phyloP scores from a whole-genome alignment of 345 rosid species.

The Hypericum perforatum region DNA sequence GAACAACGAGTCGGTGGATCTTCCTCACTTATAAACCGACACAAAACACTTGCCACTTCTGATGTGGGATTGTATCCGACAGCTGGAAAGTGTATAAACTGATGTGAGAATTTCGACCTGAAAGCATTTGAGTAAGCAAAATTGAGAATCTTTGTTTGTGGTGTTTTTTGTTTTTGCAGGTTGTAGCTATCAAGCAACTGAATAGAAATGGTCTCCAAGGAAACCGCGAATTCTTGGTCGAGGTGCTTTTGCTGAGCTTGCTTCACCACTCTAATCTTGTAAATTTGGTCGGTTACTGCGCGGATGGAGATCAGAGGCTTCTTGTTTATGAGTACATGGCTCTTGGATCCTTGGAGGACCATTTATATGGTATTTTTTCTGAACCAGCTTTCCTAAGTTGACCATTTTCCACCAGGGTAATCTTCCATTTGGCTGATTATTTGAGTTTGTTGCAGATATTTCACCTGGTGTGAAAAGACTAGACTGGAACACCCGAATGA shows the following conservation, averaged over 20 bases:
- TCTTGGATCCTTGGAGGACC: neutral
- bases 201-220: neutral
- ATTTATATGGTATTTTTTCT: neutral
- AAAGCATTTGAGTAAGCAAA: too few species aligned
- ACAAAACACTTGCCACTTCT: too few species aligned
- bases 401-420: neutral
- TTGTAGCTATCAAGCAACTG: conserved; percentile 3
- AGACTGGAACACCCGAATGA: conserved; percentile 4
- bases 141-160: too few species aligned
- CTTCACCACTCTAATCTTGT: neutral
- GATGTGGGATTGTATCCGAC: too few species aligned
- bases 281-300: conserved; percentile 1
- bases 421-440: neutral
- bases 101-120: too few species aligned
- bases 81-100: too few species aligned
- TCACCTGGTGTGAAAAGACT: neutral
- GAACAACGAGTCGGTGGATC: too few species aligned
- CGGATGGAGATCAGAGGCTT: conserved; percentile 2
- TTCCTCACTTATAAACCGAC: too few species aligned
- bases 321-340: conserved; percentile 3
- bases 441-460: neutral
- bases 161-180: neutral
- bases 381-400: neutral
- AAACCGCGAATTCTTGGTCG: conserved; percentile 2
- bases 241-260: conserved; percentile 1